Conservation (phyloP, 2,329 filamentous ascomycete genomes). For the Fusarium verticillioides region DNA sequence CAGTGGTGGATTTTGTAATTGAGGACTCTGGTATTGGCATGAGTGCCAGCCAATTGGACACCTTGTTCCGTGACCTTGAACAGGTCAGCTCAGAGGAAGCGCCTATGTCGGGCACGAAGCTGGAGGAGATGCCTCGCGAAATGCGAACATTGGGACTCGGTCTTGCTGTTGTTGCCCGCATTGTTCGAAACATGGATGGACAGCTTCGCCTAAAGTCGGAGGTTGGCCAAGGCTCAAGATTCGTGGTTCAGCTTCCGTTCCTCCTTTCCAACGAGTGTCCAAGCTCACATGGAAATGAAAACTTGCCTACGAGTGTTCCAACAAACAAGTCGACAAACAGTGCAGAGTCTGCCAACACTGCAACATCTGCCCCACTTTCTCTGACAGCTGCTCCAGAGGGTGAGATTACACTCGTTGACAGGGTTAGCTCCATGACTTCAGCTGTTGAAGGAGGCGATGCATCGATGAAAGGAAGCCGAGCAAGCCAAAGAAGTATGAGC, state of each 20-base stretch:
- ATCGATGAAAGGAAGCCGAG: constrained; percentile 31
- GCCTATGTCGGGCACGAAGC: constrained; percentile 28
- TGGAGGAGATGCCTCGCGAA: constrained; percentile 46
- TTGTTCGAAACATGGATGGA: constrained; percentile 90
- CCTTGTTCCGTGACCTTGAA: constrained; percentile 68
- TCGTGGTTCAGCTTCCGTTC: constrained; percentile 83
- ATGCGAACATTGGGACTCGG: constrained; percentile 76
- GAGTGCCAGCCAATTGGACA: constrained; percentile 70
- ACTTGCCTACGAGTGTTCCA: not conserved
- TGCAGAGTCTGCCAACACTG: constrained; percentile 30
- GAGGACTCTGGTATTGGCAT: constrained; percentile 80
- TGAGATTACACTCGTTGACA: constrained; percentile 72
- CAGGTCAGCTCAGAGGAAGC: constrained; percentile 63
- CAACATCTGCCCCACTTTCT: constrained; percentile 38
- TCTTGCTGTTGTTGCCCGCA: constrained; percentile 86
- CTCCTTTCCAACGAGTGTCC: constrained; percentile 62
- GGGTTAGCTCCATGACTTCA: constrained; percentile 47
- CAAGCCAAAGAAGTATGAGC: constrained; percentile 49
- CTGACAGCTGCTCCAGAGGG: constrained; percentile 51
- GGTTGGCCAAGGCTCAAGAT: constrained; percentile 82
- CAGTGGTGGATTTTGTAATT: constrained; percentile 78
- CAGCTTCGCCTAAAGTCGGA: constrained; percentile 87
- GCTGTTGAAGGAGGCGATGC: constrained; percentile 17
- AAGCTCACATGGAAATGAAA: constrained; percentile 17
- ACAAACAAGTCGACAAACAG: constrained; percentile 16